A percentile compares a stretch with the other conserved stretches of the same genome.
Conservation (phyloP, 2,329 filamentous ascomycete species). For the Colletotrichum sansevieriae region DNA sequence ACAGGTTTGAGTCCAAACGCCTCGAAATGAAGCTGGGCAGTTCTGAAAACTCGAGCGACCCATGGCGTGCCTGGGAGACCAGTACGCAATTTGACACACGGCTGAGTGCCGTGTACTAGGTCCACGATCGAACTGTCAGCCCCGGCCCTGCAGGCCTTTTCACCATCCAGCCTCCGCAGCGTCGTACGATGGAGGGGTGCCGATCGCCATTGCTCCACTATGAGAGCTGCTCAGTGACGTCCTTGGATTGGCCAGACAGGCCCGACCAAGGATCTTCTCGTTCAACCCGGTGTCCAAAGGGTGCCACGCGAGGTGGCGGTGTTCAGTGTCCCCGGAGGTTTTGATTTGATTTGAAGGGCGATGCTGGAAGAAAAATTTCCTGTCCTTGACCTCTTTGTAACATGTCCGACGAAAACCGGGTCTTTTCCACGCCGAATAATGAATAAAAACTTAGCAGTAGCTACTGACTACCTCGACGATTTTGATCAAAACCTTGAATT, state of each 20-base stretch:
- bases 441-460: no score
- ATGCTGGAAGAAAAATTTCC: constrained; percentile 16
- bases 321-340: constrained; percentile 16
- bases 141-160: constrained; percentile 5
- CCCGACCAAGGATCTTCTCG: constrained; percentile 4
- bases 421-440: no score
- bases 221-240: constrained; percentile 8
- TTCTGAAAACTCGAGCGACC: background rate
- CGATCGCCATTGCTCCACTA: constrained; percentile 28
- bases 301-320: constrained; percentile 30
- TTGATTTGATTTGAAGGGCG: background rate
- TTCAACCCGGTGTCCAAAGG: constrained; percentile 12
- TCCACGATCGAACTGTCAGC: constrained; percentile 7
- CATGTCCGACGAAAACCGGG: no score
- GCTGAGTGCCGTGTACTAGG: constrained; percentile 21
- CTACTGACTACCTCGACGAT: no score
- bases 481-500: no score
- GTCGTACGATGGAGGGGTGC: constrained; percentile 37
- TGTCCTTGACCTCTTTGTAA: no score
- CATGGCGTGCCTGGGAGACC: background rate
- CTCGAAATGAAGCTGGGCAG: constrained; percentile 25
- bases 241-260: constrained; percentile 8
- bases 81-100: constrained; percentile 20
- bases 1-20: constrained; percentile 5
- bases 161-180: background rate